Evolutionary conservation across 2,329 filamentous ascomycete species (phyloP).

Genomic region (Sporothrix globosa): DNA sequence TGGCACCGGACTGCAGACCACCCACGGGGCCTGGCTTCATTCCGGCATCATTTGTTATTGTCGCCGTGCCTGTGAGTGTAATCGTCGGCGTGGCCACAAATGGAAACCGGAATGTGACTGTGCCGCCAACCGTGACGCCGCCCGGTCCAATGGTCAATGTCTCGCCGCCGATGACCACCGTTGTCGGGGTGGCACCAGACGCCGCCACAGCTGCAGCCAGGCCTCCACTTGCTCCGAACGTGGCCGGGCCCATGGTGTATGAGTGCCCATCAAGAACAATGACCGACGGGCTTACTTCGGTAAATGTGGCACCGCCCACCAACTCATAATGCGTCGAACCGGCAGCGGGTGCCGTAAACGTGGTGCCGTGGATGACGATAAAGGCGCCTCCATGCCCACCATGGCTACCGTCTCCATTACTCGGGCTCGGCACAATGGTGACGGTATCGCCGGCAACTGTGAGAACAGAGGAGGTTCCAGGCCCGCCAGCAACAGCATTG

Average conservation of each 20-base stretch:
- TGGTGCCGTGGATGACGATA: constrained; percentile 48
- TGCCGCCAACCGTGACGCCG: constrained; percentile 53
- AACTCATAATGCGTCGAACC: constrained; percentile 51
- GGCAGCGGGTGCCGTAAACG: constrained; percentile 48
- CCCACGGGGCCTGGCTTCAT: background rate
- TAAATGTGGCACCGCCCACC: constrained; percentile 58
- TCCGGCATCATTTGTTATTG: background rate
- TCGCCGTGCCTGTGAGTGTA: constrained; percentile 43
- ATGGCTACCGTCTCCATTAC: background rate
- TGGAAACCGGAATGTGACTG: constrained; percentile 50
- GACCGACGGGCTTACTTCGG: constrained; percentile 52
- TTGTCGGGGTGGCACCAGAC: constrained; percentile 37
- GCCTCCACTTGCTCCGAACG: constrained; percentile 50
- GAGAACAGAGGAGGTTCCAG: constrained; percentile 41
- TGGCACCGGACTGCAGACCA: background rate
- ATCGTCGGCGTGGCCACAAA: constrained; percentile 48
- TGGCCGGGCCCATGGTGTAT: constrained; percentile 55
- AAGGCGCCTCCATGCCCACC: constrained; percentile 39
- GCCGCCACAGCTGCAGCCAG: constrained; percentile 44
- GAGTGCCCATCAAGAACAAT: constrained; percentile 56
- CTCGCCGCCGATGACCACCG: constrained; percentile 46
- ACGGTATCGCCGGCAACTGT: constrained; percentile 57
- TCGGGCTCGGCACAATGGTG: constrained; percentile 50
- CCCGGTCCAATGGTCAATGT: constrained; percentile 55
- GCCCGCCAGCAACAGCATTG: constrained; percentile 38